phyloP scores from a whole-genome alignment of 176 grass and related monocot species.

The Triticum monococcum region DNA sequence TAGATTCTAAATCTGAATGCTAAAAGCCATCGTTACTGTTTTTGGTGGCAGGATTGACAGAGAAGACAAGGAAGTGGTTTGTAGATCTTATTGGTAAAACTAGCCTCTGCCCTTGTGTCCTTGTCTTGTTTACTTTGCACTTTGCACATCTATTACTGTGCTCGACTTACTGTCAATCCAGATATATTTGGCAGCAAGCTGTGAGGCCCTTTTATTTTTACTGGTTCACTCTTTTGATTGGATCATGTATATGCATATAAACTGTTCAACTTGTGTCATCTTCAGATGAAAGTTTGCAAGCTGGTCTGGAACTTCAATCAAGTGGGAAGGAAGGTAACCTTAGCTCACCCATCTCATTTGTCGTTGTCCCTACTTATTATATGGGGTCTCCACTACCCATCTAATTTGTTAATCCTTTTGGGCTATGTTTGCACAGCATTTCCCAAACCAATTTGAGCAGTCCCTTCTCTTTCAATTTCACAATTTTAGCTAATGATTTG shows the following conservation, averaged over 20 bases:
- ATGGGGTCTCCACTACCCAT: no score
- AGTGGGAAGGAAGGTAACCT: background rate
- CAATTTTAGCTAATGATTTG: no score
- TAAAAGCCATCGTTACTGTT: background rate
- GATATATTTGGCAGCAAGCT: background rate
- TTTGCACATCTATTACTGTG: background rate
- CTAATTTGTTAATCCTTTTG: no score
- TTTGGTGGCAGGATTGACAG: background rate
- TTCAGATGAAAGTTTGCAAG: constrained; percentile 5
- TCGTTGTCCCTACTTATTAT: background rate
- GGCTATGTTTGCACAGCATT: no score
- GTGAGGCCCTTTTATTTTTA: background rate
- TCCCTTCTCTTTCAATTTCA: no score
- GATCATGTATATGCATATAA: background rate
- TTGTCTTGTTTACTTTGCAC: background rate
- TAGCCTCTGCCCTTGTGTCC: background rate
- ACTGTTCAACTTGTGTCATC: background rate
- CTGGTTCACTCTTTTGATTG: background rate
- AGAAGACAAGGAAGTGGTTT: background rate
- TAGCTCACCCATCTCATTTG: background rate
- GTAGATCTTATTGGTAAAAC: background rate
- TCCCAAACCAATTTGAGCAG: no score
- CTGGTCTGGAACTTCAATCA: background rate
- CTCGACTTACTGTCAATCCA: background rate
- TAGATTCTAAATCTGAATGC: background rate